A percentile compares a stretch with the other conserved stretches of the same genome.
phyloP scores from a whole-genome alignment of 129 eudicot genomes.

The Lactuca saligna region DNA sequence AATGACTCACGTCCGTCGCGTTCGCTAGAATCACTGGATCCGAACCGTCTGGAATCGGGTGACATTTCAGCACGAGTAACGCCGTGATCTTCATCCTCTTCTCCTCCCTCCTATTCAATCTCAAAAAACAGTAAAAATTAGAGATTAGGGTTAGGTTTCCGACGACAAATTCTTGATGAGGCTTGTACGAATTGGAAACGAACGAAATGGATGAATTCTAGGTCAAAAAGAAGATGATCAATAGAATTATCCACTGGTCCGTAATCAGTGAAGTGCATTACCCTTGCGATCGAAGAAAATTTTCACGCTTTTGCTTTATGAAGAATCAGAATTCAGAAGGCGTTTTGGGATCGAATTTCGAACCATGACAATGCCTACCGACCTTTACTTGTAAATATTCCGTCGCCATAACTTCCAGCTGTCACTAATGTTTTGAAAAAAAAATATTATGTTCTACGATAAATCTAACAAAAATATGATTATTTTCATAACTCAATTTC shows the following conservation, averaged over 20 bases:
- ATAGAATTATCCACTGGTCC: not conserved
- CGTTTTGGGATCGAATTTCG: constrained; percentile 24
- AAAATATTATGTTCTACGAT: not conserved
- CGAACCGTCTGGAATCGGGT: constrained; percentile 50
- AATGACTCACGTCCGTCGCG: constrained; percentile 69
- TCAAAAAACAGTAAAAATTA: not conserved
- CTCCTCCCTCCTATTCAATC: constrained; percentile 16
- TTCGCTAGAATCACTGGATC: constrained; percentile 74
- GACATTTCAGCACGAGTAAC: constrained; percentile 58
- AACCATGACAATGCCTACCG: constrained; percentile 24
- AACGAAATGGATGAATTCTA: constrained; percentile 10
- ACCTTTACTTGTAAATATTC: constrained; percentile 10
- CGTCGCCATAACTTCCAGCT: constrained; percentile 16
- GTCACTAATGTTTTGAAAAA: not conserved
- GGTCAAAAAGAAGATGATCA: constrained; percentile 3
- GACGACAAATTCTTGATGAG: not conserved
- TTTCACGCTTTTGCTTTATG: constrained; percentile 17
- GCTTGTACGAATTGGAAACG: not conserved
- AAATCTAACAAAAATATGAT: not conserved
- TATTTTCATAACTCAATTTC: too few species aligned
- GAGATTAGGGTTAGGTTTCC: constrained; percentile 11
- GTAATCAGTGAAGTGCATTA: constrained; percentile 23
- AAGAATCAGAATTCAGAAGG: constrained; percentile 10
- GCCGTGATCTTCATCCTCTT: constrained; percentile 90
- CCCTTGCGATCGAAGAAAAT: constrained; percentile 22